These are phyloP conservation scores for Triticum timopheevii DNA, from an alignment of 176 grass and related monocot genomes.

Conservation along the genomic window DNA sequence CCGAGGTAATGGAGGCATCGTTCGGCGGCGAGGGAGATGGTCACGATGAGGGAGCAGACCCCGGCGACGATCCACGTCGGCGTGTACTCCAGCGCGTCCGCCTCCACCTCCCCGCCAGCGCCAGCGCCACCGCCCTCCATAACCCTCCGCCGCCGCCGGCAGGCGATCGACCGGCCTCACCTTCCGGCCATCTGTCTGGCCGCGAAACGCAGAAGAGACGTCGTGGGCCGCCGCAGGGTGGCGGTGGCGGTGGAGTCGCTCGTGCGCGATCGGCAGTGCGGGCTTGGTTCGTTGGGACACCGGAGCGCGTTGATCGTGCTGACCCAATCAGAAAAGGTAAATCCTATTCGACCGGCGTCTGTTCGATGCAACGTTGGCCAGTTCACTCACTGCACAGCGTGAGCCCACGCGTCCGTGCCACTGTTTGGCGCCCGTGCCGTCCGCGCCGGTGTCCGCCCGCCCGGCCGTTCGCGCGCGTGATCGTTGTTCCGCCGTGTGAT, in stretches of 20 bases:
- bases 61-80: slow-evolving; percentile 94
- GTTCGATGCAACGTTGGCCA: background rate
- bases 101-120: background rate
- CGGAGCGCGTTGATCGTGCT: background rate
- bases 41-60: slow-evolving; percentile 80
- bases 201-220: background rate
- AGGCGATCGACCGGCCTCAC: background rate
- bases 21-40: slow-evolving; percentile 75
- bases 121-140: slow-evolving; percentile 8
- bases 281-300: background rate
- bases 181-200: background rate
- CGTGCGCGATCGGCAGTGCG: background rate
- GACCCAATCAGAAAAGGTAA: background rate
- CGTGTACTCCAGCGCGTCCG: slow-evolving; percentile 69
- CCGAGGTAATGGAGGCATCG: slow-evolving; percentile 82
- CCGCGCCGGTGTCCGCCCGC: too few relatives aligned
- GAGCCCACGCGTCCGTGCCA: background rate
- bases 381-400: background rate
- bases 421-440: background rate
- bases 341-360: background rate
- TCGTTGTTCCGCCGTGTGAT: background rate
- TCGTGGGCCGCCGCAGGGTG: background rate
- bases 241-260: background rate
- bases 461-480: background rate
- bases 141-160: background rate